Base-by-base conservation (phyloP, 345 rosid species). In the Adansonia digitata region DNA sequence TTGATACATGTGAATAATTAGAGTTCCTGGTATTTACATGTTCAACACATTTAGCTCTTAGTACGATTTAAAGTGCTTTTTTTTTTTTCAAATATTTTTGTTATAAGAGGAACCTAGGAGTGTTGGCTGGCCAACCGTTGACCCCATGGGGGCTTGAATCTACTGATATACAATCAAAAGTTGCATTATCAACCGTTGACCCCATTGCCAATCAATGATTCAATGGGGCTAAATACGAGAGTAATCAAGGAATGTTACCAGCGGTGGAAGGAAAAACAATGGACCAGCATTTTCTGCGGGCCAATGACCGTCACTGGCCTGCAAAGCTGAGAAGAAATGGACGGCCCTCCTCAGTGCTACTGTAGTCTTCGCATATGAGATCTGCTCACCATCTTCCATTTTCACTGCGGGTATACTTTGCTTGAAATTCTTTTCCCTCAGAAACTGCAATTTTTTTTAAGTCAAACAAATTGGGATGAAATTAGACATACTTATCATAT, bases 231-330 rank as follows among this genome's bases (percentile, higher is more conserved):
- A 24, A 27, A 46, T n/a, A 51, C 20, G 26, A 42, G 29, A 81
- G 62, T n/a, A n/a, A n/a, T n/a, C n/a, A 77, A 18, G 77, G 66
- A 56, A 78, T 72, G 52, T 78, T 43, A 86, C 88, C 75, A 83
- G 35, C 6, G 92, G 92, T 64, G 92, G 92, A 76, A 88, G 84
- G 74, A 85, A 87, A 81, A 88, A 88, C 75, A 87, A 78, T 0
- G 88, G 88, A 31, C 92, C 92, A 34, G 89, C 84, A 60, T 85
- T 86, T 78, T 88, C 90, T 24, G 90, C 89, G 2, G 90, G 90
- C 92, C 92, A 88, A 72, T 88, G 90, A 12, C 92, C 92, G 51
- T 88, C 89, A 42, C 79, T 78, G 15, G 90, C 85, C 63, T 88
- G 92, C 76, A 88, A 84, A 14, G 83, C 85, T 15, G 92, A 85